Evolutionary conservation across 768 basidiomycete genomes (phyloP), one percentile per base, ranked within the genome.

Genomic region (Fomitopsis serialis): DNA sequence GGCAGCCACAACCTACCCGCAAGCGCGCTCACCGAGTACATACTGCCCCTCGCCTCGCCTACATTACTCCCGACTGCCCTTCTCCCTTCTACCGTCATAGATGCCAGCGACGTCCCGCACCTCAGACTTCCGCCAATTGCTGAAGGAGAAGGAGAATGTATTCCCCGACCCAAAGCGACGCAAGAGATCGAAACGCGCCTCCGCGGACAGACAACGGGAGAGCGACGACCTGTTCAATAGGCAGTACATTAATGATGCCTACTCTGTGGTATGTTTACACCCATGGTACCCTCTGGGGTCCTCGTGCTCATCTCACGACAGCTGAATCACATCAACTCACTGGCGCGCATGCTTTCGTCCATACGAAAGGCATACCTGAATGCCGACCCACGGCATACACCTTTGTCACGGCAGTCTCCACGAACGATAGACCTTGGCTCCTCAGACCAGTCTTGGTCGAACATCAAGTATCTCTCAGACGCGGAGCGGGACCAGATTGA

Each of bases 401-500:
- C 82, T 12, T 66, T 78, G 44, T 69, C 74, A 21, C 79, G 82
- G 25, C 80, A 81, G 61, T 58, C 74, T 15, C 69, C 70, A 37
- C 77, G 79, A 42, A 78, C 66, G 42, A 70, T 89, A 51, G 85
- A 91, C 70, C 63, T 89, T 12, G 52, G 56, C 17, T 57, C 54
- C 49, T 65, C 78, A 45, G 70, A 74, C 54, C 71, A 76, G 55
- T 72, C 75, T 43, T 90, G 87, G 87, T 68, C 76, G 17, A 78
- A 78, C 49, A 74, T 91, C 48, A 81, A 80, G 56, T 74, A 85
- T 62, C 78, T 99, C 6, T 83, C 84, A 9, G 94, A 98, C 64
- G 84, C 91, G 57, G 95, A 99, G 68, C 78, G 95, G 56, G 95
- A 98, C 70, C 92, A 97, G 71, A 90, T 99, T 50, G 97, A 99